phyloP scores from a whole-genome alignment of 495 filamentous ascomycete species.

The Podospora pseudoanserina region DNA sequence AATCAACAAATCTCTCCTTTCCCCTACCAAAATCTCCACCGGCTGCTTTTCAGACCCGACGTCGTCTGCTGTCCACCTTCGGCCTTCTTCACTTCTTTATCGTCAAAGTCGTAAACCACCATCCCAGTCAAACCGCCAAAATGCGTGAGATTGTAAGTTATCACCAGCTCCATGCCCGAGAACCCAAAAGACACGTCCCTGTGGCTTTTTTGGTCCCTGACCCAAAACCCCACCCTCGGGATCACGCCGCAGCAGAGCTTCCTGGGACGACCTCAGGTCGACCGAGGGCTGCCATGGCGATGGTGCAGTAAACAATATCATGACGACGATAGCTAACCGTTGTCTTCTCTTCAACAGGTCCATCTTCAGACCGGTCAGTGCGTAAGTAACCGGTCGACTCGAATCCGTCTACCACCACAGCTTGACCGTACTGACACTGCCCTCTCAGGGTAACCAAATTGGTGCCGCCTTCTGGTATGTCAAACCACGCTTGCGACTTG shows the following conservation, averaged over 20 bases:
- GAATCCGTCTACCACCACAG: constrained; percentile 25
- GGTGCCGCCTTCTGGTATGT: constrained; percentile 95
- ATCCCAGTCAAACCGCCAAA: constrained; percentile 42
- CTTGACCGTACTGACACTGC: constrained; percentile 25
- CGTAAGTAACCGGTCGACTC: constrained; percentile 59
- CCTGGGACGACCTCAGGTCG: constrained; percentile 12
- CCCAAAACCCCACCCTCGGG: constrained; percentile 35
- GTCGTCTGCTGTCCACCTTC: constrained; percentile 9
- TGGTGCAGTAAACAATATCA: constrained; percentile 16
- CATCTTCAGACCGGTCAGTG: constrained; percentile 99
- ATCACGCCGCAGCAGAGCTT: constrained; percentile 2
- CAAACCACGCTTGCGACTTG: neutral
- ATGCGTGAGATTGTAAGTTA: constrained; percentile 94
- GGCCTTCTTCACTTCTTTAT: constrained; percentile 24
- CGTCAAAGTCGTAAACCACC: neutral
- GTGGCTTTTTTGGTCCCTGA: constrained; percentile 29
- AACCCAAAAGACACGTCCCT: constrained; percentile 77
- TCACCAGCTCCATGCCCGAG: constrained; percentile 22
- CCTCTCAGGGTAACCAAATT: constrained; percentile 92
- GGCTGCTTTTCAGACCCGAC: constrained; percentile 24
- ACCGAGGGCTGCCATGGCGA: constrained; percentile 12
- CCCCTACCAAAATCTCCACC: constrained; percentile 27
- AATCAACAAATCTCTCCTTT: constrained; percentile 36
- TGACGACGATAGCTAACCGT: constrained; percentile 31
- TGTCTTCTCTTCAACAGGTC: constrained; percentile 58